A percentile compares a stretch with the other conserved stretches of the same genome.
These are phyloP conservation scores for Talaromyces adpressus DNA, from an alignment of 495 filamentous ascomycete species.

Conservation along the genomic window DNA sequence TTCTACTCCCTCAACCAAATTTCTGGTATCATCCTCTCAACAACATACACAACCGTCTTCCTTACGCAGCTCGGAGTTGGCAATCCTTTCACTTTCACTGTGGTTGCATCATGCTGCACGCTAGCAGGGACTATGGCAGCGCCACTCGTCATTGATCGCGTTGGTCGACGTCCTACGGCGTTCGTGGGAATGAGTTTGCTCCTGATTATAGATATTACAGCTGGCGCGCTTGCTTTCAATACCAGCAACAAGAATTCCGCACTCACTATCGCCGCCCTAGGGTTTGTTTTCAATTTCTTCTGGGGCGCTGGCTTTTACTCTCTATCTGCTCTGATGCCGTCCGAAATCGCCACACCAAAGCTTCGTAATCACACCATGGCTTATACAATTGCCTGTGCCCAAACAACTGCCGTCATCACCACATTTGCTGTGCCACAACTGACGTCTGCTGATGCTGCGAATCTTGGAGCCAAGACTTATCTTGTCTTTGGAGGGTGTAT, in stretches of 20 bases:
- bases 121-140: constrained; percentile 30
- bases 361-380: constrained; percentile 34
- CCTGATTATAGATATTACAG: constrained; percentile 23
- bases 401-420: constrained; percentile 29
- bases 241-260: constrained; percentile 13
- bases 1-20: constrained; percentile 35
- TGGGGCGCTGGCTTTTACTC: constrained; percentile 31
- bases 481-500: constrained; percentile 32
- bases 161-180: constrained; percentile 30
- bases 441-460: constrained; percentile 31
- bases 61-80: constrained; percentile 24
- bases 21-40: constrained; percentile 32
- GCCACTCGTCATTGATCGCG: constrained; percentile 29
- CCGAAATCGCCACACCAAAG: constrained; percentile 35
- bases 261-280: constrained; percentile 20
- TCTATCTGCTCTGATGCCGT: constrained; percentile 27
- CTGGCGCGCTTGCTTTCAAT: constrained; percentile 25
- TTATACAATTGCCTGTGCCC: constrained; percentile 31
- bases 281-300: constrained; percentile 34
- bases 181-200: constrained; percentile 25
- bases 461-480: constrained; percentile 31
- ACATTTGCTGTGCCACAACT: constrained; percentile 28
- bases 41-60: constrained; percentile 31
- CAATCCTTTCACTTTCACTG: constrained; percentile 25
- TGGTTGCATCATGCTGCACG: constrained; percentile 32